Percentiles rank a stretch among this genome's conserved stretches.
Conservation (phyloP, 1,284 basidiomycete genomes). For the Fomes fomentarius region DNA sequence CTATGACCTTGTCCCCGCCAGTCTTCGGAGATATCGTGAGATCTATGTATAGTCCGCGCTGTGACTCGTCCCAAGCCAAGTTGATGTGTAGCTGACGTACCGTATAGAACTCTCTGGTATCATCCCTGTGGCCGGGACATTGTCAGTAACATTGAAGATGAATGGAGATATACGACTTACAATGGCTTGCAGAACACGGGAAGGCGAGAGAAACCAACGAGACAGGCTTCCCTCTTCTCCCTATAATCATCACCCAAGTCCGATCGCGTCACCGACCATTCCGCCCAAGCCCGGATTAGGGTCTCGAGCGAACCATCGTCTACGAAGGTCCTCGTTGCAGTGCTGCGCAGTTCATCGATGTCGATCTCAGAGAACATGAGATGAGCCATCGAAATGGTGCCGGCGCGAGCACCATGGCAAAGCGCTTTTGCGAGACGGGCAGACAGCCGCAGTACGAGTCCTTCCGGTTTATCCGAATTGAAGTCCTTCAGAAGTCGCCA, state of each 20-base stretch:
- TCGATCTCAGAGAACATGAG: background rate
- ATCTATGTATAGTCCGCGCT: background rate
- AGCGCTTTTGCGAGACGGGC: constrained; percentile 13
- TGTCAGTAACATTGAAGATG: background rate
- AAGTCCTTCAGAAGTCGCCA: constrained; percentile 16
- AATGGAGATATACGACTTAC: constrained; percentile 6
- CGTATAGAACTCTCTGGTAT: constrained; percentile 3
- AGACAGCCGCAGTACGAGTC: constrained; percentile 11
- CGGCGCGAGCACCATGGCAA: constrained; percentile 8
- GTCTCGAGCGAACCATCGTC: background rate
- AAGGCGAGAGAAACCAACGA: background rate
- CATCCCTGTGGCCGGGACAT: background rate
- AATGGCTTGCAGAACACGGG: constrained; percentile 6
- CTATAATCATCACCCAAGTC: too few relatives aligned
- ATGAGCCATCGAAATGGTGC: too few relatives aligned
- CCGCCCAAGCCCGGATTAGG: background rate
- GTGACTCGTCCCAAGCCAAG: too few relatives aligned
- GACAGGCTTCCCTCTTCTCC: too few relatives aligned
- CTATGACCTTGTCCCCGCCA: constrained; percentile 17
- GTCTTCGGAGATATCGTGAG: constrained; percentile 1
- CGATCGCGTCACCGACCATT: background rate
- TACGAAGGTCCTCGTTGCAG: background rate
- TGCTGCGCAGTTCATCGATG: background rate
- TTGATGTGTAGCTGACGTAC: constrained; percentile 5
- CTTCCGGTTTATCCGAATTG: background rate